These are phyloP conservation scores for Miscanthus lutarioriparius DNA, from an alignment of 176 grass and related monocot genomes.

Conservation along the genomic window DNA sequence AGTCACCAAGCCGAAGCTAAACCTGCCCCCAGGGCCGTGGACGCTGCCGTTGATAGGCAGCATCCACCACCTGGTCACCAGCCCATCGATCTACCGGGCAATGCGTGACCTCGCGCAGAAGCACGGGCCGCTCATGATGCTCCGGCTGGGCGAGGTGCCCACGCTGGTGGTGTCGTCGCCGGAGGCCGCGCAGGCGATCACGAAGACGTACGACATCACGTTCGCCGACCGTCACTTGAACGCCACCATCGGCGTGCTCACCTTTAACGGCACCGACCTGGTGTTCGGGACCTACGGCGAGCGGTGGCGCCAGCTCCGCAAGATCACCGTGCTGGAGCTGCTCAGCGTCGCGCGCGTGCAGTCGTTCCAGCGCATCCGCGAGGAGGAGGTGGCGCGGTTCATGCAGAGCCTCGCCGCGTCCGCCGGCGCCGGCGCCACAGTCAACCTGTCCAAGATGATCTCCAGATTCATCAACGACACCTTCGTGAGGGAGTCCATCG, in stretches of 20 bases:
- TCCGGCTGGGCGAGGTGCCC: conserved; percentile 23
- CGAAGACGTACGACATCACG: not conserved
- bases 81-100: not conserved
- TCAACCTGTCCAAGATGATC: not conserved
- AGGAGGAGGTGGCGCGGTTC: conserved; percentile 17
- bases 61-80: not conserved
- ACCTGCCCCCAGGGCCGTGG: conserved; percentile 34
- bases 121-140: conserved; percentile 22
- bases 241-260: not conserved
- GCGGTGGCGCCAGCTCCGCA: conserved; percentile 33
- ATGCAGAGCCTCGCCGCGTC: not conserved
- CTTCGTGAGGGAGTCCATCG: conserved; percentile 10
- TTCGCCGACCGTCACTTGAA: not conserved
- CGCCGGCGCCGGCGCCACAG: not conserved
- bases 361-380: not conserved
- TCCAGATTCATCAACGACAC: conserved; percentile 15
- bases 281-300: not conserved
- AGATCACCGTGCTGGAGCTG: conserved; percentile 22
- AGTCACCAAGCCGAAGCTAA: not conserved
- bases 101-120: not conserved
- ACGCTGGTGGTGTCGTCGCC: not conserved
- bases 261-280: not conserved
- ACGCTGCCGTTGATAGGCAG: conserved; percentile 24
- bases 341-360: conserved; percentile 15
- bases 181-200: not conserved